Conservation (phyloP, 441 rosid genomes). For the Metrosideros polymorpha region DNA sequence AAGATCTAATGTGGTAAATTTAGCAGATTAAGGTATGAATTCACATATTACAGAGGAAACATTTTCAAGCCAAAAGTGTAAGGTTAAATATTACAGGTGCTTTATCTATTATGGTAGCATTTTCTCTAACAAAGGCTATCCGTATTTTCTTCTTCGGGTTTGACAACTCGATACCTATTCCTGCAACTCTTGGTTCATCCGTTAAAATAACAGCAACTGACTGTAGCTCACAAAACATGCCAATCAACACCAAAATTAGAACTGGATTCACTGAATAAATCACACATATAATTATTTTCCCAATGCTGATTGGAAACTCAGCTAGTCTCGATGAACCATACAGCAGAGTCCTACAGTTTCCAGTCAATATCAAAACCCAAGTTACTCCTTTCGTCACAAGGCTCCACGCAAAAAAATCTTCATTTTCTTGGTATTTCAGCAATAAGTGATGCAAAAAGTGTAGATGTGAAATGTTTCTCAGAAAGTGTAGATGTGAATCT, state of each 20-base stretch:
- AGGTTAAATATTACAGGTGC: not conserved
- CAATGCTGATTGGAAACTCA: not conserved
- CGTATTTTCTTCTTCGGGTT: not conserved
- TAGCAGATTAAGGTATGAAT: not conserved
- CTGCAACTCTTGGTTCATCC: not conserved
- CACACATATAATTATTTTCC: not conserved
- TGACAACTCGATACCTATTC: not conserved
- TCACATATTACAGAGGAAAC: not conserved
- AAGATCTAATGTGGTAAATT: not conserved
- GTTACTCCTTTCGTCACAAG: not conserved
- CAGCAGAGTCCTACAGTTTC: not conserved
- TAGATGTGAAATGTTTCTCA: not conserved
- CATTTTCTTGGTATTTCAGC: not conserved
- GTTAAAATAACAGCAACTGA: not conserved
- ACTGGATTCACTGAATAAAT: not conserved
- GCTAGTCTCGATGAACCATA: not conserved
- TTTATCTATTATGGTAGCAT: not conserved
- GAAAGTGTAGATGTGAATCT: not conserved
- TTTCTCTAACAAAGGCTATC: not conserved
- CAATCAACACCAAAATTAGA: not conserved
- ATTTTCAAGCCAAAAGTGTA: not conserved
- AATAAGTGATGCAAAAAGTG: not conserved
- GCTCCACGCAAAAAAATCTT: not conserved
- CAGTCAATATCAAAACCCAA: not conserved
- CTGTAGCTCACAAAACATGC: not conserved